Base-by-base conservation (phyloP, 2,329 filamentous ascomycete species). In the Mycogone perniciosa region DNA sequence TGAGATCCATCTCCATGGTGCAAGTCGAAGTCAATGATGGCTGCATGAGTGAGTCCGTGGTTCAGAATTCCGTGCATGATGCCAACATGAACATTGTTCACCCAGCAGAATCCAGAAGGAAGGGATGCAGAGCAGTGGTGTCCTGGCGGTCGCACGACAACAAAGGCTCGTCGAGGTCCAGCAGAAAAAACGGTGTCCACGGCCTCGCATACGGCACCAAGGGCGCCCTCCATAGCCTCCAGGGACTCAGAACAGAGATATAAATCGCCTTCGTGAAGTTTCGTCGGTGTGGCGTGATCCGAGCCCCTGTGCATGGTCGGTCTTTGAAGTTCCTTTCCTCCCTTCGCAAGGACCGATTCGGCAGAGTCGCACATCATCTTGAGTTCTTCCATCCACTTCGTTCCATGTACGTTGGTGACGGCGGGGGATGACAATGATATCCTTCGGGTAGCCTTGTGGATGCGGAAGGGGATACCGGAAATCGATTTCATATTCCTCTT, bases 1-100 rank as follows among this genome's bases (percentile, higher is more conserved):
- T 99, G 93, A 8, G 92, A 97, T n/a, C 93, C 93, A 64, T 96
- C 90, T 44, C 90, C 90, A 61, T 96, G 90, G 61, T 96, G 90
- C 26, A 96, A 75, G 65, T 96, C 89, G 64, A 95, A 92, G 64
- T 96, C 90, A 57, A 95, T 82, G 55, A 95, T 97, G 8, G 89
- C 93, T 0, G 91, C 92, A 66, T 99, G 93, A 0, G 92, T 97
- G 30, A 97, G 72, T 0, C 87, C 90, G 63, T 99, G 87, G 37
- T 79, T 80, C 55, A 92, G 81, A 20, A 89, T 85, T 8, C 85
- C 92, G 66, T 99, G 88, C 67, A 95, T 88, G 57, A 99, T 96
- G 0, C 92, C 93, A 26, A 99, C 89, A 64, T 97, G 92, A 1
- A 99, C 90, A 64, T 99, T 99, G 68, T 99, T 99, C 46, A 99